These are phyloP conservation scores for Aegilops speltoides DNA, from an alignment of 176 grass and related monocot species.

Conservation along the genomic window DNA sequence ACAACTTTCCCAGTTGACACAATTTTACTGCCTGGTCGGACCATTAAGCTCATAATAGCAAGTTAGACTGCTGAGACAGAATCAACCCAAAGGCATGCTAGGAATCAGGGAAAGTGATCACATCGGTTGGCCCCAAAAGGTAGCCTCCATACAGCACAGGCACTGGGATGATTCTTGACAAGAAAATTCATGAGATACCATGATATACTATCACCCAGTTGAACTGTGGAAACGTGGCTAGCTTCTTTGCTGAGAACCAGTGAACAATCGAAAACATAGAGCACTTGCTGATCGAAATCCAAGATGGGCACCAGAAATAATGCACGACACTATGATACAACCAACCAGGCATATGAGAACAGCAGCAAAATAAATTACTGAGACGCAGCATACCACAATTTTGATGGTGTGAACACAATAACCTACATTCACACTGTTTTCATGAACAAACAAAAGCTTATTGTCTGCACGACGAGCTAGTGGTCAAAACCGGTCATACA, in stretches of 20 bases:
- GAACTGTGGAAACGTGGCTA: not conserved
- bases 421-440: conserved; percentile 31
- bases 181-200: conserved; percentile 16
- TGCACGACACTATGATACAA: conserved; percentile 1
- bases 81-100: conserved; percentile 22
- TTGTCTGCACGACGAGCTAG: not conserved
- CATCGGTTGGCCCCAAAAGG: conserved; percentile 23
- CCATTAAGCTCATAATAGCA: conserved; percentile 6
- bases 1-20: conserved; percentile 14
- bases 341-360: conserved; percentile 6
- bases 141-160: conserved; percentile 20
- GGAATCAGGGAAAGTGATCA: conserved; percentile 18
- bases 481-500: conserved; percentile 3
- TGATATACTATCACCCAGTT: conserved; percentile 25
- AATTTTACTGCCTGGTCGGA: conserved; percentile 31
- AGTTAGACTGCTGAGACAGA: not conserved
- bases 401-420: conserved; percentile 32
- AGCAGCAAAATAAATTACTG: conserved; percentile 28
- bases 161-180: conserved; percentile 10
- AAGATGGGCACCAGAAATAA: not conserved
- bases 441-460: conserved; percentile 17
- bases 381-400: conserved; percentile 11
- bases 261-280: conserved; percentile 13
- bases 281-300: conserved; percentile 17
- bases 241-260: not conserved